Base-by-base conservation (phyloP, 768 basidiomycete species). In the Termitomyces sp. region DNA sequence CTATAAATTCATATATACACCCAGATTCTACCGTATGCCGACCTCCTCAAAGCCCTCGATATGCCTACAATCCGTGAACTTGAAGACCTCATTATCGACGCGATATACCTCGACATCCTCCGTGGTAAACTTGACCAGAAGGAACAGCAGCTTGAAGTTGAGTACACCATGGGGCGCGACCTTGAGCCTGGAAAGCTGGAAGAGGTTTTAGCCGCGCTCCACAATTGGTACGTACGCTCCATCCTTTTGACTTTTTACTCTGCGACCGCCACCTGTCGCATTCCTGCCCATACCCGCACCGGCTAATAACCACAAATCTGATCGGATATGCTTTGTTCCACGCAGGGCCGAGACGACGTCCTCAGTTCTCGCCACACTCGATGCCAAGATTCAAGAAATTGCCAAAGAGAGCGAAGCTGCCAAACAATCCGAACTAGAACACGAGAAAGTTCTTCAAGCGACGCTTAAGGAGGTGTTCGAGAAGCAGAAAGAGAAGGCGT, bases 11-110 rank as follows among this genome's bases (percentile, higher is more conserved):
- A 18, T 14, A 10, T 20, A 24, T 36, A 24, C 4, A 5, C 20
- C 3, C 22, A 90, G 94, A 90, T 92, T 64, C 82, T 98, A 3
- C 85, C 92, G 0, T 98, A 98, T 70, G 70, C 84, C 10, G 73
- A 80, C 36, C 81, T 98, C 2, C 81, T 92, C 7, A 68, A 81
- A 52, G 75, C 80, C 3, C 81, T 99, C 20, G 82, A 92, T 50
- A 80, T 96, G 71, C 78, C 85, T 3, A 86, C 83, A 6, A 84
- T 95, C 58, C 87, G 95, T 54, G 90, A 90, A 57, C 85, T 99
- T 3, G 96, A 99, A 70, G 95, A 98, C 72, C 84, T 98, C 62
- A 91, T 98, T 68, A 98, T 99, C 70, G 94, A 98, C 66, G 90
- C 90, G 12, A 94, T 98, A 71, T 98, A 98, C 73, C 84, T 91